Base-by-base conservation (phyloP, 257 asterid species). In the Mentha longifolia region DNA sequence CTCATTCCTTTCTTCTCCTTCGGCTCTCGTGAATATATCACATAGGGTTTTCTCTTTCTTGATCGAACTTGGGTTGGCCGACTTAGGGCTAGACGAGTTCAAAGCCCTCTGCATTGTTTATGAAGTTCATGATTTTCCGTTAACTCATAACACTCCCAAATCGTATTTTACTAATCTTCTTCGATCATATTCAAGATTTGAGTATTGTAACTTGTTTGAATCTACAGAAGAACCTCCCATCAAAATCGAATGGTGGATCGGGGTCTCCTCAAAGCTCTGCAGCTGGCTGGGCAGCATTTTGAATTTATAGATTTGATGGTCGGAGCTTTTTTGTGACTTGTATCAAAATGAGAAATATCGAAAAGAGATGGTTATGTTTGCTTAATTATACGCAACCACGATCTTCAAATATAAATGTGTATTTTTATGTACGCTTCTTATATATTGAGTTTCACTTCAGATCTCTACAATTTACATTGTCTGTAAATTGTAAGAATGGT, bases 261-360 rank as follows among this genome's bases (percentile, higher is more conserved):
- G 90, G 82, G 50, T 51, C 93, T 31, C 78, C 82, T 70, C 87
- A 79, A 76, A 62, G 92, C 78, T 76, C 90, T 51, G 96, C 97
- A 75, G 91, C 97, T 68, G 99, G 97, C 75, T 94, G 99, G 99
- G 99, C 99, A 46, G 97, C 99, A 61, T 94, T 94, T 78, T 91
- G 85, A 91, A 64, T 94, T 78, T 91, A 84, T 89, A 66, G 60
- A 25, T 77, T 25, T 41, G 37, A 60, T 52, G 51, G 28, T 59
- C 51, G 66, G 39, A 67, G 66, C 64, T 47, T 57, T 74, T 74
- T 64, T 59, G 59, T 79, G 64, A 42, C 87, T 79, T 85, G 89
- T 87, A 78, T 56, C 78, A 60, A 77, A 65, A 72, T 41, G 77
- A 79, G 80, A 75, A 13, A 52, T 79, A 33, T 67, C 35, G 3